A percentile compares a stretch with the other conserved stretches of the same genome.
Conservation (phyloP, 345 rosid genomes). For the Hirschfeldia incana region DNA sequence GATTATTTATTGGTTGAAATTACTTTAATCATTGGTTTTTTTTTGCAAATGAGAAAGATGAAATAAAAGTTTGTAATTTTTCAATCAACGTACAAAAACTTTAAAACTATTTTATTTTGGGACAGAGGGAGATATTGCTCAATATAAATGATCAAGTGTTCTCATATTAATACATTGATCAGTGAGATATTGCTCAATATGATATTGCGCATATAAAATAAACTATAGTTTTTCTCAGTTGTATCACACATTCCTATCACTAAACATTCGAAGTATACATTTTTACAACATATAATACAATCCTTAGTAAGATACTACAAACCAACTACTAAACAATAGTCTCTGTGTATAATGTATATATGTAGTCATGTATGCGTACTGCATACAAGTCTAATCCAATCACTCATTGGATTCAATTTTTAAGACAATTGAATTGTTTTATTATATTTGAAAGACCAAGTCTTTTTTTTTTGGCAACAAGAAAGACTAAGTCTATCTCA, state of each 20-base stretch:
- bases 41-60: no score
- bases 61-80: no score
- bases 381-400: conserved; percentile 22
- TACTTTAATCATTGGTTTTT: no score
- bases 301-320: neutral
- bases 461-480: neutral
- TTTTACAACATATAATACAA: conserved; percentile 28
- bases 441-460: conserved; percentile 24
- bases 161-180: neutral
- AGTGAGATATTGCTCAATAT: neutral
- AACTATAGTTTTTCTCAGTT: neutral
- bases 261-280: conserved; percentile 36
- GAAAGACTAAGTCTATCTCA: conserved; percentile 34
- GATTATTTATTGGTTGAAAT: no score
- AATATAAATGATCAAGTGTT: neutral
- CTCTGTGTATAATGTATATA: neutral
- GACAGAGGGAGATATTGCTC: no score
- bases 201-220: neutral
- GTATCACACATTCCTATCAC: conserved; percentile 32
- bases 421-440: neutral
- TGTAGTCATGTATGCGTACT: neutral
- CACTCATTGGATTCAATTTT: conserved; percentile 3
- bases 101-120: no score
- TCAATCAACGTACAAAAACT: no score
- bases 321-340: no score